Base-by-base conservation (phyloP, 345 rosid species). In the Clarkia xantiana region DNA sequence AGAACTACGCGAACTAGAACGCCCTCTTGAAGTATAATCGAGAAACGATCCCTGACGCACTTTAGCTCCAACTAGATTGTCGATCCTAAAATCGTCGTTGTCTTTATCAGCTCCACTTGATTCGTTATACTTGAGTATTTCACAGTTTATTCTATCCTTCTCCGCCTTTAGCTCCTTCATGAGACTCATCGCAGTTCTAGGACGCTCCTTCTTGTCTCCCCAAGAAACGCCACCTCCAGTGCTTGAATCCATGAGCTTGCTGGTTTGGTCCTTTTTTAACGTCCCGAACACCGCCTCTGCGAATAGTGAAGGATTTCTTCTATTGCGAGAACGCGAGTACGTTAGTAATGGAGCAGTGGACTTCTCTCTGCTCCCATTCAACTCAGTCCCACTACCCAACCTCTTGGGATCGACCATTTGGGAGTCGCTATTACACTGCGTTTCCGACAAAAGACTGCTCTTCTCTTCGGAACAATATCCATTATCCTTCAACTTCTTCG, bases 281-380 rank as follows among this genome's bases (percentile, higher is more conserved):
- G 62, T 22, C 55, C 64, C 67, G 15, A 74, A 62, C 51, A 75
- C 66, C 2, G 80, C 36, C 36, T 29, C 36, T 7, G 36, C 36
- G 36, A 29, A 29, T 10, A 7, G 75, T 15, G 86, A 70, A 40
- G 86, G 91, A 62, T 63, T 72, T 49, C 46, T 59, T 36, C 71
- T 75, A 41, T 60, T 56, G 62, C 85, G 71, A 9, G 73, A 73
- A 1, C 79, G 73, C 9, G 81, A 76, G 10, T 87, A 75, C 57
- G 67, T 76, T 42, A 66, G 44, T 39, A 55, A 10, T 10, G 71
- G 62, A 22, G 68, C 56, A 6, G 51, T 62, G 57, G 54, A 58
- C 63, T 58, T 73, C 14, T 47, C 56, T 5, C 50, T 34, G 40
- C 66, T 53, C 12, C 53, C 66, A 11, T 71, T 71, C 57, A 66